These are phyloP conservation scores for Malus sylvestris DNA, from an alignment of 306 rosid species.

Conservation along the genomic window DNA sequence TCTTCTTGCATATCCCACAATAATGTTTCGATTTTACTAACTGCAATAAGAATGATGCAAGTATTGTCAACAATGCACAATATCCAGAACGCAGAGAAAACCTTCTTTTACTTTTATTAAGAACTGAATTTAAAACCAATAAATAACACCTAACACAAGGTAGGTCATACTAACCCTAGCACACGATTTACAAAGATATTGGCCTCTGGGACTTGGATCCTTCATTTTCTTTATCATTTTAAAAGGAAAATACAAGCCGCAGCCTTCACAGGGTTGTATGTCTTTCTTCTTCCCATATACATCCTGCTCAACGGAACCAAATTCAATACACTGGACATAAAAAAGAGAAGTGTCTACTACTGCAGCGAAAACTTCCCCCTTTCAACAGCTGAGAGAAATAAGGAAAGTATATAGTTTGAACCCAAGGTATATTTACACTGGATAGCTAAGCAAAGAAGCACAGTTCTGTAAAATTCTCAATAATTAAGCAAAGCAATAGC, in stretches of 20 bases:
- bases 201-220: constrained; percentile 45
- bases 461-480: constrained; percentile 5
- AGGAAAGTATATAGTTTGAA: not conserved
- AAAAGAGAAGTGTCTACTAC: not conserved
- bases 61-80: constrained; percentile 16
- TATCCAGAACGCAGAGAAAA: not conserved
- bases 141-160: constrained; percentile 12
- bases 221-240: constrained; percentile 54
- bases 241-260: constrained; percentile 56
- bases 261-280: constrained; percentile 64
- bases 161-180: constrained; percentile 61
- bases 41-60: constrained; percentile 37
- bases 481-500: constrained; percentile 9
- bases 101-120: not conserved
- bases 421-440: not conserved
- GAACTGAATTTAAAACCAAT: constrained; percentile 13
- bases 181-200: constrained; percentile 71
- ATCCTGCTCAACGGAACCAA: constrained; percentile 42
- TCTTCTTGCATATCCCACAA: constrained; percentile 97
- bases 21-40: constrained; percentile 74
- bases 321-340: constrained; percentile 18
- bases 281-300: constrained; percentile 47
- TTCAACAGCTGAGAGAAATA: not conserved
- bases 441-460: not conserved
- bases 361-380: not conserved